phyloP scores from a whole-genome alignment of 768 basidiomycete species.

The Dendrothele bispora region DNA sequence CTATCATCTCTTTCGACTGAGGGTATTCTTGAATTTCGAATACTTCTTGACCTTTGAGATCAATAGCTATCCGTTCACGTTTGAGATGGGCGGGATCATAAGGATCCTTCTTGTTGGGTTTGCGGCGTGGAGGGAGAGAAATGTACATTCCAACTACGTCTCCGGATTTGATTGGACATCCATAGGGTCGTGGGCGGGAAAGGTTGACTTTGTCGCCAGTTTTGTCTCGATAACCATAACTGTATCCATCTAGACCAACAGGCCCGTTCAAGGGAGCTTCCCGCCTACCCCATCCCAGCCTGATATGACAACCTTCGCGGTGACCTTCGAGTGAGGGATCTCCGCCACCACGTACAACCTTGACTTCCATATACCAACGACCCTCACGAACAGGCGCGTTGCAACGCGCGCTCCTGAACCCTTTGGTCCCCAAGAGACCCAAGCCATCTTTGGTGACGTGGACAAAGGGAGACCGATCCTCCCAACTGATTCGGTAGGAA shows the following conservation, averaged over 20 bases:
- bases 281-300: slow-evolving; percentile 89
- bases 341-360: slow-evolving; percentile 73
- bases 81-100: slow-evolving; percentile 81
- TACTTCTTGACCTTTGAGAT: slow-evolving; percentile 95
- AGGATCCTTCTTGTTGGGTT: slow-evolving; percentile 59
- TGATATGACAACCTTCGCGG: slow-evolving; percentile 76
- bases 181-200: slow-evolving; percentile 80
- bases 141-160: slow-evolving; percentile 96
- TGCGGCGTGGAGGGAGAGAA: slow-evolving; percentile 69
- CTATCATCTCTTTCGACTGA: slow-evolving; percentile 87
- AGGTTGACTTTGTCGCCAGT: slow-evolving; percentile 89
- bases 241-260: slow-evolving; percentile 91
- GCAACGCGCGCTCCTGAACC: slow-evolving; percentile 86
- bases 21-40: slow-evolving; percentile 93
- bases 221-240: slow-evolving; percentile 89
- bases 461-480: slow-evolving; percentile 83
- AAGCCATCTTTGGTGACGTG: slow-evolving; percentile 79
- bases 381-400: slow-evolving; percentile 91
- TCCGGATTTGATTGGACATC: slow-evolving; percentile 69
- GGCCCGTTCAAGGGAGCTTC: slow-evolving; percentile 95
- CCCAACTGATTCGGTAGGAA: slow-evolving; percentile 79
- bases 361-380: slow-evolving; percentile 92
- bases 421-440: slow-evolving; percentile 77
- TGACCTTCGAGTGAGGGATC: slow-evolving; percentile 49
- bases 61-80: slow-evolving; percentile 90